phyloP scores from a whole-genome alignment of 768 basidiomycete species.

The Epithele typhae region DNA sequence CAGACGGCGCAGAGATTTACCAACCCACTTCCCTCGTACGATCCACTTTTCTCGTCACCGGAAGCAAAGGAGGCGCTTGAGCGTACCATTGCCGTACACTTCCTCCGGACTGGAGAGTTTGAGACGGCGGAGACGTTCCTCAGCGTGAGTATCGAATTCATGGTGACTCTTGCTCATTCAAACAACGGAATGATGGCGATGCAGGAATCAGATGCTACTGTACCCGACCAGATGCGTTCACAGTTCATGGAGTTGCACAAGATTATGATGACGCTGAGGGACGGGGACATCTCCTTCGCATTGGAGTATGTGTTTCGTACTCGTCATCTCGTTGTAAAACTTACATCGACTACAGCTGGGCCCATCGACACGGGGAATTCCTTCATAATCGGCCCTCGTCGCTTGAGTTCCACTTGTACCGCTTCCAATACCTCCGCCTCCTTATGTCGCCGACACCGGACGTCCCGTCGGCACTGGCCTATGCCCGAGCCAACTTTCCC shows the following conservation, averaged over 20 bases:
- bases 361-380: slow-evolving; percentile 57
- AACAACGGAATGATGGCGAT: background rate
- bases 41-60: slow-evolving; percentile 60
- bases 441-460: slow-evolving; percentile 59
- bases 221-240: slow-evolving; percentile 43
- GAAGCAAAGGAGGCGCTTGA: slow-evolving; percentile 60
- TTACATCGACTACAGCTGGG: slow-evolving; percentile 64
- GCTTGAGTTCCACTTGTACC: slow-evolving; percentile 86
- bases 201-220: slow-evolving; percentile 65
- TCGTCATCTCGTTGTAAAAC: background rate
- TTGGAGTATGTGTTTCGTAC: slow-evolving; percentile 50
- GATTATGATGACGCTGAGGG: slow-evolving; percentile 63
- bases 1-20: slow-evolving; percentile 35
- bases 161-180: too few relatives aligned
- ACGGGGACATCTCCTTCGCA: slow-evolving; percentile 68
- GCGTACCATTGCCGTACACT: slow-evolving; percentile 67
- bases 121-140: slow-evolving; percentile 72
- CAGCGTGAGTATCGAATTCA: slow-evolving; percentile 44
- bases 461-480: slow-evolving; percentile 58
- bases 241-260: slow-evolving; percentile 69
- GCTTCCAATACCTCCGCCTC: slow-evolving; percentile 83
- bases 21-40: slow-evolving; percentile 62
- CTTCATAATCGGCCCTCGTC: slow-evolving; percentile 68
- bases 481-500: slow-evolving; percentile 64
- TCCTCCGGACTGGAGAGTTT: slow-evolving; percentile 80